Base-by-base conservation (phyloP, 306 rosid species). In the Castanospermum australe region DNA sequence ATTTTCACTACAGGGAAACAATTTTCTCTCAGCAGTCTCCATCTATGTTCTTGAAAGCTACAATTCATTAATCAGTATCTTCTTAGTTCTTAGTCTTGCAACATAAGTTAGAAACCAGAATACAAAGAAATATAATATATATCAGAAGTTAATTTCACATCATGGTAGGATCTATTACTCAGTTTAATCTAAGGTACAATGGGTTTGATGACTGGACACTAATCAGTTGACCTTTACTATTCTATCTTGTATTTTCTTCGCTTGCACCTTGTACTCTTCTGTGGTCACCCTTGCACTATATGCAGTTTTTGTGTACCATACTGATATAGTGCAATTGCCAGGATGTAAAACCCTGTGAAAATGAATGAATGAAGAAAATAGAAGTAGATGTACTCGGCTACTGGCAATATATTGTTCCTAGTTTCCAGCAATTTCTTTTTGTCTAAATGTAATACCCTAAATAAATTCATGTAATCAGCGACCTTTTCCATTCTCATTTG, bases 211-310 rank as follows among this genome's bases (percentile, higher is more conserved):
- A 42, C 8, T 13, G 5, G 39, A 15, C 36, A 65, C 47, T 22
- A 47, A n/a, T 62, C 42, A 42, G 70, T 15, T 32, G 38, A 39
- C 41, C 44, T 39, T 52, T 8, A 44, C 60, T 21, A 30, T 70
- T 62, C 71, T 12, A 62, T 61, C 52, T 62, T 54, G 52, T 71
- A 77, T 25, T 69, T 69, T 70, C 79, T 73, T 62, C 14, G 28
- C 55, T 50, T 44, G 42, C 74, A 81, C 14, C 39, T 28, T 60
- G 36, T 9, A 22, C 71, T 45, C 42, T 24, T 57, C 25, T 44
- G 54, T 32, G n/a, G 55, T 65, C 41, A 66, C 63, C 35, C 63
- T 65, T 60, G 42, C 59, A 50, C 2, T 25, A 57, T n/a, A 35
- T 0, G 33, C 47, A 67, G 18, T n/a, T 74, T 63, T 55, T 81